Evolutionary conservation across 495 filamentous ascomycete species (phyloP).

Genomic region (Trichoderma parareesei): DNA sequence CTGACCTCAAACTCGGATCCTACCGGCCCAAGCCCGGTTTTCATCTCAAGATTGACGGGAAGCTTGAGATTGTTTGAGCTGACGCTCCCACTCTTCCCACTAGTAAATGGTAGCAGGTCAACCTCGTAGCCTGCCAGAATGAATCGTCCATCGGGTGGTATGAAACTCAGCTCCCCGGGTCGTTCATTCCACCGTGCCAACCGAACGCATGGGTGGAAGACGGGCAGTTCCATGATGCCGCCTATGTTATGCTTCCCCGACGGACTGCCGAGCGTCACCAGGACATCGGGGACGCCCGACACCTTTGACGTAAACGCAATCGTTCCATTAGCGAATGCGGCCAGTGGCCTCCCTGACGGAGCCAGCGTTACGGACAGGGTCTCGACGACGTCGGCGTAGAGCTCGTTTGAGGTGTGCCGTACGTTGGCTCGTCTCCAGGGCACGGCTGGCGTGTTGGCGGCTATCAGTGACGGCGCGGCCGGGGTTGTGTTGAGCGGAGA

Average conservation of each 20-base stretch:
- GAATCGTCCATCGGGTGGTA: constrained; percentile 94
- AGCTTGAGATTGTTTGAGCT: constrained; percentile 58
- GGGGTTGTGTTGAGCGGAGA: constrained; percentile 16
- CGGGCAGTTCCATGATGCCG: constrained; percentile 72
- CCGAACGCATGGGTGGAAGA: constrained; percentile 94
- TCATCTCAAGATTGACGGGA: constrained; percentile 73
- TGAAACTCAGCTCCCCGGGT: constrained; percentile 85
- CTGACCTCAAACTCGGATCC: constrained; percentile 87
- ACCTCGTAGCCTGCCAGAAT: constrained; percentile 92
- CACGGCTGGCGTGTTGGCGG: constrained; percentile 38
- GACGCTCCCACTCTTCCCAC: constrained; percentile 31
- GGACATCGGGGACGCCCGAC: constrained; percentile 84
- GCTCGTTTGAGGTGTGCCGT: constrained; percentile 90
- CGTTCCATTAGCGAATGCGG: constrained; percentile 82
- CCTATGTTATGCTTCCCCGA: constrained; percentile 67
- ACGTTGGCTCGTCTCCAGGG: constrained; percentile 92
- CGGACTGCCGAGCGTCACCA: constrained; percentile 69
- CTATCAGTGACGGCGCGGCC: constrained; percentile 24
- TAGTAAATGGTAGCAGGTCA: constrained; percentile 64
- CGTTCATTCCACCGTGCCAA: constrained; percentile 76
- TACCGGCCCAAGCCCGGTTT: constrained; percentile 61
- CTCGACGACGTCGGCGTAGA: constrained; percentile 95
- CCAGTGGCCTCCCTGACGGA: constrained; percentile 77
- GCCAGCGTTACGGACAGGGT: constrained; percentile 78
- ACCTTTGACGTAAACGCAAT: constrained; percentile 94